Evolutionary conservation across 2,329 filamentous ascomycete species (phyloP).

Genomic region (Stagonosporopsis tanaceti): DNA sequence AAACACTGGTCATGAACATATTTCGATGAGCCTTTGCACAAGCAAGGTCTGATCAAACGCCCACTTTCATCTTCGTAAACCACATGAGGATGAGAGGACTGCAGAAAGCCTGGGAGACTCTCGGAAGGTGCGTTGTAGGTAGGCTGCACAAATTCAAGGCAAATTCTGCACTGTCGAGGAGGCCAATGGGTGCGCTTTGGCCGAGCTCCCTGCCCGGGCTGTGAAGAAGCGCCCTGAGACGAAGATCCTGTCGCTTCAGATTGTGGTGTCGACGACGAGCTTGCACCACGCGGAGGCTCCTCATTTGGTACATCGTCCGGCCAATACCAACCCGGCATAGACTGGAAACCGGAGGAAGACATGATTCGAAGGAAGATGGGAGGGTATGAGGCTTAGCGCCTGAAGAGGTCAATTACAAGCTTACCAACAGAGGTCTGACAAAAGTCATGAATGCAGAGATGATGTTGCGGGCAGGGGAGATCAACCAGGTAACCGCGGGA

Average conservation of each 20-base stretch:
- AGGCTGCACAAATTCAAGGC: constrained; percentile 74
- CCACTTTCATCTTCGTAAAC: constrained; percentile 78
- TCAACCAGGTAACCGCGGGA: constrained; percentile 32
- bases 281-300: constrained; percentile 20
- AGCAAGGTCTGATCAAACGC: constrained; percentile 85
- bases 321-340: constrained; percentile 57
- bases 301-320: constrained; percentile 54
- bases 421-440: constrained; percentile 27
- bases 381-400: constrained; percentile 1
- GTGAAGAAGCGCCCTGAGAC: constrained; percentile 21
- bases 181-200: constrained; percentile 63
- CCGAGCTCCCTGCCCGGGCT: constrained; percentile 23
- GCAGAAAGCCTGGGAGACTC: constrained; percentile 64
- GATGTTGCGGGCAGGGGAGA: constrained; percentile 21
- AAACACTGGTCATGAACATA: constrained; percentile 95
- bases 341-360: constrained; percentile 52
- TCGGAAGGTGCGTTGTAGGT: constrained; percentile 65
- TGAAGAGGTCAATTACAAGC: constrained; percentile 30
- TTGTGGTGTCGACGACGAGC: constrained; percentile 26
- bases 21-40: constrained; percentile 90
- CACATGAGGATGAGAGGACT: constrained; percentile 61
- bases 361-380: constrained; percentile 34
- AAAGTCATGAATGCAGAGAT: constrained; percentile 30
- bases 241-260: constrained; percentile 28
- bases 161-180: constrained; percentile 85